A percentile compares a stretch with the other conserved stretches of the same genome.
phyloP scores from a whole-genome alignment of 371 early-diverging fungal species.

The Apophysomyces sp. region DNA sequence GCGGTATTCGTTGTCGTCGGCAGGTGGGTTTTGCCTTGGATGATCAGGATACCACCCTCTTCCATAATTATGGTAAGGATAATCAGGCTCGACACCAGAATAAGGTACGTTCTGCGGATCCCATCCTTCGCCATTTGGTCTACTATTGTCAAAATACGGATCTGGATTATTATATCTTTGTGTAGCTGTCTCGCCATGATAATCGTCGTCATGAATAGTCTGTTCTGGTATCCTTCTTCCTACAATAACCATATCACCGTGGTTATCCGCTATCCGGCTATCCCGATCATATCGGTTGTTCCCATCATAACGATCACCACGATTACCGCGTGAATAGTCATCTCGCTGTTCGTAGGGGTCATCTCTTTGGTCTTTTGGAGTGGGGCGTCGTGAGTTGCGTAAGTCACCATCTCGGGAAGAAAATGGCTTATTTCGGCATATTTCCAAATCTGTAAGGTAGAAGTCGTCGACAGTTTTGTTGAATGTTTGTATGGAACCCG shows the following conservation, averaged over 20 bases:
- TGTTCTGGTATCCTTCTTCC: neutral
- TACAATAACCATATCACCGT: neutral
- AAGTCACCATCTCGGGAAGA: neutral
- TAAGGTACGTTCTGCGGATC: neutral
- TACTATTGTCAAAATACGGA: neutral
- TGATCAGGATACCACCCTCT: neutral
- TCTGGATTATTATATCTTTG: neutral
- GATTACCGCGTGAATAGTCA: neutral
- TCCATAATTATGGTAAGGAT: neutral
- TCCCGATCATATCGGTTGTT: neutral
- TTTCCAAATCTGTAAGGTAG: neutral
- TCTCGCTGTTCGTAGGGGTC: neutral
- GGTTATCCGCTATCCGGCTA: neutral
- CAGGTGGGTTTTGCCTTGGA: neutral
- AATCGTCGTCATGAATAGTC: neutral
- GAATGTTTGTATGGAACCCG: neutral
- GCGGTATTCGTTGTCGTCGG: neutral
- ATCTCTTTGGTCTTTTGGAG: neutral
- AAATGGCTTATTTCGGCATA: neutral
- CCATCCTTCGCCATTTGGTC: neutral
- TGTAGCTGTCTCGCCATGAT: neutral
- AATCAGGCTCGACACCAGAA: neutral
- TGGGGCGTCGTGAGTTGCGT: neutral
- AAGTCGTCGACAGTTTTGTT: neutral
- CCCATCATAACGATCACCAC: neutral